Conservation (phyloP, 1,284 basidiomycete genomes). For the Ustilago hordei region DNA sequence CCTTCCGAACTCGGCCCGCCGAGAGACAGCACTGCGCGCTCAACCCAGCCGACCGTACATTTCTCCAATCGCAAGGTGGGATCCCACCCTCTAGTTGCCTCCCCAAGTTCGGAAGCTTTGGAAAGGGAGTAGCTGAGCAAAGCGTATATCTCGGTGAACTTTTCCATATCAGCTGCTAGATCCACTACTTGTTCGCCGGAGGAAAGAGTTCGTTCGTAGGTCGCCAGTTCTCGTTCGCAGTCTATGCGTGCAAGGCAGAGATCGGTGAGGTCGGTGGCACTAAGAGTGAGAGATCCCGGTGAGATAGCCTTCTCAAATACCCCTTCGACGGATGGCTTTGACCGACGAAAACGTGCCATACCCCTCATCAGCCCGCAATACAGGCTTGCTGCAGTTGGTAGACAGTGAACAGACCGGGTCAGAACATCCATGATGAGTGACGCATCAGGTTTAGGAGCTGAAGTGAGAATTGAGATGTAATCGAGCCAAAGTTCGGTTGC, state of each 20-base stretch:
- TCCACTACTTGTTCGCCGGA: slow-evolving; percentile 24
- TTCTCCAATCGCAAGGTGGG: slow-evolving; percentile 36
- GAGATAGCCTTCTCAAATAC: slow-evolving; percentile 42
- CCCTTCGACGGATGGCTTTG: slow-evolving; percentile 54
- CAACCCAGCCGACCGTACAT: slow-evolving; percentile 60
- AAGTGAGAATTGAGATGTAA: slow-evolving; percentile 42
- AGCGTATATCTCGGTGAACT: slow-evolving; percentile 63
- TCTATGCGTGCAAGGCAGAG: slow-evolving; percentile 63
- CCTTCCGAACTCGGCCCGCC: slow-evolving; percentile 49
- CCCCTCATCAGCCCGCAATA: slow-evolving; percentile 56
- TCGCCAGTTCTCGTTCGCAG: slow-evolving; percentile 58
- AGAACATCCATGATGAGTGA: slow-evolving; percentile 49
- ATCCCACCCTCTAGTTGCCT: slow-evolving; percentile 29
- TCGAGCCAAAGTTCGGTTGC: slow-evolving; percentile 62
- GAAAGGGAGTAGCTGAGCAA: slow-evolving; percentile 49
- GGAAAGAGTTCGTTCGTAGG: slow-evolving; percentile 36
- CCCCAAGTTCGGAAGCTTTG: slow-evolving; percentile 25
- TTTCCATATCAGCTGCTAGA: slow-evolving; percentile 52
- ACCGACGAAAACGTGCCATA: slow-evolving; percentile 44
- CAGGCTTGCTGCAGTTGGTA: slow-evolving; percentile 50
- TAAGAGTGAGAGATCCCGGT: slow-evolving; percentile 30
- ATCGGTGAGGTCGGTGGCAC: slow-evolving; percentile 43
- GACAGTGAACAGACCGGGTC: slow-evolving; percentile 35
- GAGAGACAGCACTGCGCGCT: slow-evolving; percentile 44
- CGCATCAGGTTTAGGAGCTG: slow-evolving; percentile 26